Percentiles rank a stretch among this genome's conserved stretches.
Evolutionary conservation across 2,329 filamentous ascomycete species (phyloP).

Genomic region (Endoconidiophora polonica): DNA sequence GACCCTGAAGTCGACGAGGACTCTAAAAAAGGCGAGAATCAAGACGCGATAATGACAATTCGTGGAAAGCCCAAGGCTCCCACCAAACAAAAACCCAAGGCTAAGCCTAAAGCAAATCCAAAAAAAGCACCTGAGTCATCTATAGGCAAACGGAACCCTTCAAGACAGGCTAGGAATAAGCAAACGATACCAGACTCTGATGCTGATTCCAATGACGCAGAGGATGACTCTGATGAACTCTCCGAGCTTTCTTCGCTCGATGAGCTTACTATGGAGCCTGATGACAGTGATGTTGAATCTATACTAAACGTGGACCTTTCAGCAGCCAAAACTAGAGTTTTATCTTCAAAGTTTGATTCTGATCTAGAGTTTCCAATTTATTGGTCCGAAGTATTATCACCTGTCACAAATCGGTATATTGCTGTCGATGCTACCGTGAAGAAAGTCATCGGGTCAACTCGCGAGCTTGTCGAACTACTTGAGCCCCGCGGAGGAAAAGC

Average conservation of each 20-base stretch:
- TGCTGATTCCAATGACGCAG: conserved; percentile 12
- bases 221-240: not conserved
- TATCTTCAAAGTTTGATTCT: conserved; percentile 43
- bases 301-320: conserved; percentile 21
- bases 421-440: conserved; percentile 63
- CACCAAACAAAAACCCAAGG: not conserved
- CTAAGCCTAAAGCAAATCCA: not conserved
- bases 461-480: conserved; percentile 56
- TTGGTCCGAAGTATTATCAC: conserved; percentile 82
- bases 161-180: not conserved
- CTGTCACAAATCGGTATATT: conserved; percentile 61
- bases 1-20: conserved; percentile 29
- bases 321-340: conserved; percentile 16
- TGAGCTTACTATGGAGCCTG: conserved; percentile 20
- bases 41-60: not conserved
- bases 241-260: not conserved
- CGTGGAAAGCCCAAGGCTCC: not conserved
- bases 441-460: conserved; percentile 50
- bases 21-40: not conserved
- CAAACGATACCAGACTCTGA: conserved; percentile 2
- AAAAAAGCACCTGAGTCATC: not conserved
- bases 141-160: conserved; percentile 7
- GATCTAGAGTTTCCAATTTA: conserved; percentile 77
- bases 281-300: conserved; percentile 42
- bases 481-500: conserved; percentile 72